Base-by-base conservation (phyloP, 768 basidiomycete genomes). In the Boletus subcaerulescens region DNA sequence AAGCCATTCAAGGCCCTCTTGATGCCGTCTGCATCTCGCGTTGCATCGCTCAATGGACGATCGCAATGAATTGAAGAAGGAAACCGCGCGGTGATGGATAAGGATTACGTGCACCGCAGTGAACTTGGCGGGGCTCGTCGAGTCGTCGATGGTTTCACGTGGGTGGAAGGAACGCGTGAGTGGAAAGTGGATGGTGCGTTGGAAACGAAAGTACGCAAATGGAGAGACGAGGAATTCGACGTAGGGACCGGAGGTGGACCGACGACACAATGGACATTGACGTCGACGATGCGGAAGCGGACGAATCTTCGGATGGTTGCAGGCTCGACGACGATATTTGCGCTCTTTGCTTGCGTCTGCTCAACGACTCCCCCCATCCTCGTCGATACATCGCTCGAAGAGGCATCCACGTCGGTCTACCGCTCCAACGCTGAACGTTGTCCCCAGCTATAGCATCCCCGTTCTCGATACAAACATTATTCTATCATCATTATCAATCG, bases 391-490 rank as follows among this genome's bases (percentile, higher is more conserved):
- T 50, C 65, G 69, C 45, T 50, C 71, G 45, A 65, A 56, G 63
- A 58, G 66, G 56, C 55, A 58, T 53, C 36, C 67, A 38, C 63
- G 68, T 29, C 70, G 68, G 53, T 59, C 67, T 17, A 57, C 63
- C 29, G 69, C 67, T 14, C 73, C 78, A 12, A 70, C 73, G 11
- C 68, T 90, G 17, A 74, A 76, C 45, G 81, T 93, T 60, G 74
- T 90, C 6, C 80, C 91, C 4, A 96, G 96, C 3, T 97, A 93
- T 71, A 93, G 93, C 12, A 77, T 89, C 43, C 86, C 98, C 53
- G 87, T 99, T 29, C 76, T 96, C 65, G 96, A 98, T 72, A 98
- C 96, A 45, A 98, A 98, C 74, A 91, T 98, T 53, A 77, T 99
- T 0, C 80, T 98, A 15, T 89, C 91, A 0, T 93, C 92, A 0